Evolutionary conservation across 768 basidiomycete species (phyloP).

Genomic region (Amanita pallidorosea): DNA sequence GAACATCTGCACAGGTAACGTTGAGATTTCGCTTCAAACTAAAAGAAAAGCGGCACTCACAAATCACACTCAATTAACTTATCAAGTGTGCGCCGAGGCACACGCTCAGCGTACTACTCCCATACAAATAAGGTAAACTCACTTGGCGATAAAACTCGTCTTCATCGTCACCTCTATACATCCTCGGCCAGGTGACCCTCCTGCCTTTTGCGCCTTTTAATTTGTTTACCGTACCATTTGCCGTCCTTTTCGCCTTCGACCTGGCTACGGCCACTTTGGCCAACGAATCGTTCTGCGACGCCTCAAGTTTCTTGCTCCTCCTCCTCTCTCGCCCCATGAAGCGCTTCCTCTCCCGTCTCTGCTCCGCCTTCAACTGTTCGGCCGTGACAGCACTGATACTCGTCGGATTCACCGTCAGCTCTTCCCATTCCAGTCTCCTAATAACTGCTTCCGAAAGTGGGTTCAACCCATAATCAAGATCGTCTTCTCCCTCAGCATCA

Average conservation of each 20-base stretch:
- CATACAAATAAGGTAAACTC: neutral
- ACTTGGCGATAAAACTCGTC: constrained; percentile 21
- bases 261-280: neutral
- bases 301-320: neutral
- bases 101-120: neutral
- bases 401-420: neutral
- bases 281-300: neutral
- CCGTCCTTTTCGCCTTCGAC: neutral
- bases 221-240: neutral
- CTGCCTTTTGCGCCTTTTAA: constrained; percentile 3
- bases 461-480: too few species aligned
- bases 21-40: neutral
- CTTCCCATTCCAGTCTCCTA: neutral
- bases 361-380: neutral
- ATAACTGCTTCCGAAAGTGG: neutral
- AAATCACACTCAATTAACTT: constrained; percentile 19
- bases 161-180: constrained; percentile 11
- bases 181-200: constrained; percentile 18
- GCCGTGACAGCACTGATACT: neutral
- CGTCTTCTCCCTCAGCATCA: too few species aligned
- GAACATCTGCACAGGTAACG: constrained; percentile 20
- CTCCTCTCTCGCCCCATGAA: neutral
- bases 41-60: constrained; percentile 10
- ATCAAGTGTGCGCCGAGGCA: neutral
- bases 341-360: neutral